Evolutionary conservation across 257 asterid genomes (phyloP).

Genomic region (Buddleja alternifolia): DNA sequence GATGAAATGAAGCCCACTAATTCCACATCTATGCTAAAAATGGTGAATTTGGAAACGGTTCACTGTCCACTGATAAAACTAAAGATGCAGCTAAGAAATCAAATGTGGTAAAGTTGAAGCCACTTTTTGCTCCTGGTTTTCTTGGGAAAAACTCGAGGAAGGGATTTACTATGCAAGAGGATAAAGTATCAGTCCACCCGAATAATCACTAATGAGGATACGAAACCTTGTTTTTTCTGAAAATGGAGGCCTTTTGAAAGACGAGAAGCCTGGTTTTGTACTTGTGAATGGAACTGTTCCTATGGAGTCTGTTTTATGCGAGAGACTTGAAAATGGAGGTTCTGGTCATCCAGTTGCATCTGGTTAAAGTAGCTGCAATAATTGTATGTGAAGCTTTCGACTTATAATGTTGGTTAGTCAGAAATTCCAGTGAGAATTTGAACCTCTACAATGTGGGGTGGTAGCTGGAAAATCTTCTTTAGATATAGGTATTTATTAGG

Average conservation of each 20-base stretch:
- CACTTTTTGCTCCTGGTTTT: constrained; percentile 51
- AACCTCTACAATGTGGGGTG: too few species aligned
- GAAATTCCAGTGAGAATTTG: too few species aligned
- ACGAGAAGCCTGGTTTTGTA: constrained; percentile 16
- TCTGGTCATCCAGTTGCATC: constrained; percentile 1
- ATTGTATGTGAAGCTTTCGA: too few species aligned
- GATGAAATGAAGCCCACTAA: too few species aligned
- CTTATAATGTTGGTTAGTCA: background rate
- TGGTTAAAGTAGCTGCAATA: background rate
- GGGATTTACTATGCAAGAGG: constrained; percentile 12
- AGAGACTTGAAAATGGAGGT: constrained; percentile 26
- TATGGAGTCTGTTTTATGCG: constrained; percentile 14
- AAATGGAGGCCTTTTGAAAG: too few species aligned
- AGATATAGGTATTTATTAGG: constrained; percentile 6
- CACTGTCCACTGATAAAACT: too few species aligned
- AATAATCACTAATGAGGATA: constrained; percentile 16
- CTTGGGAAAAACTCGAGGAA: constrained; percentile 42
- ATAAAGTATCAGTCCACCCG: background rate
- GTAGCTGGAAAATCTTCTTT: too few species aligned
- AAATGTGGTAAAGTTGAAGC: constrained; percentile 37
- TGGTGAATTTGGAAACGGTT: background rate
- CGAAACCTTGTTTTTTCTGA: too few species aligned
- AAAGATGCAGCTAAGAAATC: constrained; percentile 35
- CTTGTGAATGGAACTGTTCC: constrained; percentile 22
- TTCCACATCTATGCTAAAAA: too few species aligned